These are phyloP conservation scores for Rhypophila decipiens DNA, from an alignment of 495 filamentous ascomycete species.

Conservation along the genomic window DNA sequence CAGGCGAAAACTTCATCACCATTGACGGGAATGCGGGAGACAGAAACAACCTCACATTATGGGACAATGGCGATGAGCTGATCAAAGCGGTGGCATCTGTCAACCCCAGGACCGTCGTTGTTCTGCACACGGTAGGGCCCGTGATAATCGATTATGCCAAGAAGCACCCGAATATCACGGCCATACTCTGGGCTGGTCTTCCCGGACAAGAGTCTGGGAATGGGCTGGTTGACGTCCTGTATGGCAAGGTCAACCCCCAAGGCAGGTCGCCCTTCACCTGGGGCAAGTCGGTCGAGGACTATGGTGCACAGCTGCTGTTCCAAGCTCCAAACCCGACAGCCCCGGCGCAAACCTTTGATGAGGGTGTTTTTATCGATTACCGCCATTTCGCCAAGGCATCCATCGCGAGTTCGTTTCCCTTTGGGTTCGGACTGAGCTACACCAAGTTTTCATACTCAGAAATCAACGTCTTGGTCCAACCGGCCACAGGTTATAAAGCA, in stretches of 20 bases:
- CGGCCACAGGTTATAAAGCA: conserved; percentile 11
- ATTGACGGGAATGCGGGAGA: conserved; percentile 55
- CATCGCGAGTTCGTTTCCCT: conserved; percentile 41
- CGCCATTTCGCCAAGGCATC: conserved; percentile 41
- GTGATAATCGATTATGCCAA: conserved; percentile 40
- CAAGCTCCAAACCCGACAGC: conserved; percentile 19
- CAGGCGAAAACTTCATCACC: conserved; percentile 50
- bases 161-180: conserved; percentile 52
- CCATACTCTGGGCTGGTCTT: conserved; percentile 48
- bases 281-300: conserved; percentile 42
- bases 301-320: conserved; percentile 36
- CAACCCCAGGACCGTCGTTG: conserved; percentile 49
- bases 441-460: conserved; percentile 34
- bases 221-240: conserved; percentile 45
- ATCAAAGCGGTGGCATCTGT: conserved; percentile 41
- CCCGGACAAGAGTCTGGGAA: conserved; percentile 54
- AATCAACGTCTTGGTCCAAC: conserved; percentile 11
- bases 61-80: conserved; percentile 46
- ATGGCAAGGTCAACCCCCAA: conserved; percentile 42
- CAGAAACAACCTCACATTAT: conserved; percentile 41
- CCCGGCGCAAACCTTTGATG: conserved; percentile 36
- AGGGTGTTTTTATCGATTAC: conserved; percentile 50
- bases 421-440: conserved; percentile 45
- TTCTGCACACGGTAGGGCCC: conserved; percentile 49
- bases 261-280: conserved; percentile 52